A percentile compares a stretch with the other conserved stretches of the same genome.
Evolutionary conservation across 2,329 filamentous ascomycete species (phyloP).

Genomic region (Fusarium succisae): DNA sequence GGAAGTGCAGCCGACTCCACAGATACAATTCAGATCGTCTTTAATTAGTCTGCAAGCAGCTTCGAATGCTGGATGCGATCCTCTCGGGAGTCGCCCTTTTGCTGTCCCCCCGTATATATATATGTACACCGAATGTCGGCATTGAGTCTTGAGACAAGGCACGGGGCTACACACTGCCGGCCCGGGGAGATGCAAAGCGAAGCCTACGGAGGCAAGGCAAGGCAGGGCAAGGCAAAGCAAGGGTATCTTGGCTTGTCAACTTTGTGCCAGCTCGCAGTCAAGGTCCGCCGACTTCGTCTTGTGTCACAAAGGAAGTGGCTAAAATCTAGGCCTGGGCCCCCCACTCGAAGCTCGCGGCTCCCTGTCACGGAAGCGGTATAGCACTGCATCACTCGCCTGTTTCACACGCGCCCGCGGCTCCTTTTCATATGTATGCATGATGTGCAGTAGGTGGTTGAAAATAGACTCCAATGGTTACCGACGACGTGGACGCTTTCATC

Average conservation of each 20-base stretch:
- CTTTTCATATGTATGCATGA: conserved; percentile 43
- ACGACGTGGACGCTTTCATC: conserved; percentile 42
- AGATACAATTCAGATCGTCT: conserved; percentile 31
- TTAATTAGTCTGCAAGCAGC: conserved; percentile 25
- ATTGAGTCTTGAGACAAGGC: conserved; percentile 19
- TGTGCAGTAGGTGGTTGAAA: conserved; percentile 42
- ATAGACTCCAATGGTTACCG: conserved; percentile 40
- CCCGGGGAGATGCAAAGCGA: conserved; percentile 15
- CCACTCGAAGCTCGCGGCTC: conserved; percentile 27
- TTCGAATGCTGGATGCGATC: conserved; percentile 21
- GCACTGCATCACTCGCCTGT: conserved; percentile 31
- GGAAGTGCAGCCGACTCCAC: conserved; percentile 46
- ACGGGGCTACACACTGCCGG: conserved; percentile 26
- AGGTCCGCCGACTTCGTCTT: conserved; percentile 18
- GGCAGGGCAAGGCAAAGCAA: not conserved
- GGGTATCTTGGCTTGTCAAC: conserved; percentile 5
- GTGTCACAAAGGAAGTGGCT: conserved; percentile 25
- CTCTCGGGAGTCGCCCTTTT: conserved; percentile 26
- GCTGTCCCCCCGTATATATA: not conserved
- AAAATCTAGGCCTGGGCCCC: conserved; percentile 27
- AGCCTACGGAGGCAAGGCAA: not conserved
- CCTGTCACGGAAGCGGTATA: conserved; percentile 37
- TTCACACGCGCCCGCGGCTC: conserved; percentile 35
- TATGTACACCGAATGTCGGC: conserved; percentile 27
- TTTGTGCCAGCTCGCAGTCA: conserved; percentile 23